Base-by-base conservation (phyloP, 176 grass and related monocot genomes). In the Juncus inflexus region DNA sequence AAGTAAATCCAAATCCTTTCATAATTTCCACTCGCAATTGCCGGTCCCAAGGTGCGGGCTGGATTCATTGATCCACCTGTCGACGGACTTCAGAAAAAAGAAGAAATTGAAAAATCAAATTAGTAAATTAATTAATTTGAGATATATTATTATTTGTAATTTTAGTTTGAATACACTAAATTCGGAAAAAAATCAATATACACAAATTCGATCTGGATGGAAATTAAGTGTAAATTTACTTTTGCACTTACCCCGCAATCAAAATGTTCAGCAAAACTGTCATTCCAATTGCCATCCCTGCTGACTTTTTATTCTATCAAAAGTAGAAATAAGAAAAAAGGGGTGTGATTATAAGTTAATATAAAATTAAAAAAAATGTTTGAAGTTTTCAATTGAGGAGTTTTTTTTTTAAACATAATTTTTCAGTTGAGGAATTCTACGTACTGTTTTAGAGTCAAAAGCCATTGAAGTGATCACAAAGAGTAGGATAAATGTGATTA, bases 1-100 rank as follows among this genome's bases (percentile, higher is more conserved):
- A 77, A 45, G 52, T 68, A 77, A 28, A 77, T 66, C 74, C 74
- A 77, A 45, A 77, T 77, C 6, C 16, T 52, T 55, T 66, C 42
- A 7, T 77, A 77, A 15, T 77, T 68, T 49, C 63, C 53, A 8
- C 43, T 60, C 3, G 74, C 74, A 12, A 77, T 66, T 77, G 74
- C 74, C 7, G 74, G 74, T 49, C 74, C 74, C 62, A 77, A 68
- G 28, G 74, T 67, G 8, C 74, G 50, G 39, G 13, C 63, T 3
- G 74, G 74, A 59, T 77, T 77, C 74, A 77, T 77, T 4, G 74
- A 77, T 60, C n/a, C 74, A 14, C 74, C 74, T 9, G 74, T 77
- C 5, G 74, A 67, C 12, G 74, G 74, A 5, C 74, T 77, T 45
- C 61, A 62, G 45, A 62, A 35, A 36, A n/a, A 12, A 58, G 19